phyloP scores from a whole-genome alignment of 768 basidiomycete species.

The Chalciporus sphaerocephalus region DNA sequence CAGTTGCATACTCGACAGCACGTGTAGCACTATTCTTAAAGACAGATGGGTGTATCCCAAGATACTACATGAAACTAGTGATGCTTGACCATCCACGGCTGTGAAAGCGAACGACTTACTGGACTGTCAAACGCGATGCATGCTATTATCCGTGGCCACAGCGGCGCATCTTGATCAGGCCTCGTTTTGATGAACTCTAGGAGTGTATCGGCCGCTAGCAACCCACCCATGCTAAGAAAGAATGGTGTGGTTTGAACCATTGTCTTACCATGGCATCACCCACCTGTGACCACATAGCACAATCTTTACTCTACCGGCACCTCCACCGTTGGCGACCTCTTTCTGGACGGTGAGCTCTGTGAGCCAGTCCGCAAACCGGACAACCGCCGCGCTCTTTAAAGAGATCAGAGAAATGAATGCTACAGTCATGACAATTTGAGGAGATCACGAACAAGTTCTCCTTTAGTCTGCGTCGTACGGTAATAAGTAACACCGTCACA shows the following conservation, averaged over 20 bases:
- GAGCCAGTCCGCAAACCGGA: slow-evolving; percentile 89
- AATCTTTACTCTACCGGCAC: slow-evolving; percentile 66
- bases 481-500: slow-evolving; percentile 10
- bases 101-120: slow-evolving; percentile 41
- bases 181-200: slow-evolving; percentile 65
- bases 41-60: slow-evolving; percentile 79
- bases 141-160: slow-evolving; percentile 89
- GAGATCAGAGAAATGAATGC: background rate
- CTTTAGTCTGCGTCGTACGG: slow-evolving; percentile 64
- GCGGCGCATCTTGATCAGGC: slow-evolving; percentile 56
- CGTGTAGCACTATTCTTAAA: slow-evolving; percentile 82
- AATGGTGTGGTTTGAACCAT: background rate
- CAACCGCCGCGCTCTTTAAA: slow-evolving; percentile 69
- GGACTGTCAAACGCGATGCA: slow-evolving; percentile 89
- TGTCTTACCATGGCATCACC: too few species aligned
- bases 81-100: background rate
- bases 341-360: slow-evolving; percentile 82
- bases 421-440: background rate
- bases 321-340: slow-evolving; percentile 76
- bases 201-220: slow-evolving; percentile 81
- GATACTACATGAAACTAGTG: slow-evolving; percentile 50
- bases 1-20: slow-evolving; percentile 62
- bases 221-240: slow-evolving; percentile 80
- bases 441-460: slow-evolving; percentile 64
- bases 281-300: slow-evolving; percentile 90